These are phyloP conservation scores for Talaromyces thailandensis DNA, from an alignment of 495 filamentous ascomycete genomes.

Conservation along the genomic window DNA sequence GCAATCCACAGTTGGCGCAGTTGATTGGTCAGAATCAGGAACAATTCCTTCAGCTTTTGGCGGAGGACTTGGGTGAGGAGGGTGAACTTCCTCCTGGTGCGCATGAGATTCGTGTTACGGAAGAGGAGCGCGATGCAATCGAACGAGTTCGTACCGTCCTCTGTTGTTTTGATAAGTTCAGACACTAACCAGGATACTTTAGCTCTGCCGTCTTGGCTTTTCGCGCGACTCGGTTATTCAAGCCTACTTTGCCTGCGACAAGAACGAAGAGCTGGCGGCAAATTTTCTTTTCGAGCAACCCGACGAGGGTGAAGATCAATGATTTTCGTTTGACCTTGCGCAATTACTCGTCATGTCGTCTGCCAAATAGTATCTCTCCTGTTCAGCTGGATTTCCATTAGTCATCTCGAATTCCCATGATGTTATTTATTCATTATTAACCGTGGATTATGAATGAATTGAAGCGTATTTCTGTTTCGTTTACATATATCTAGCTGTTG, in stretches of 20 bases:
- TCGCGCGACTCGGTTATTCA: slow-evolving; percentile 90
- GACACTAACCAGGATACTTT: neutral
- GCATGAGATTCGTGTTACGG: slow-evolving; percentile 82
- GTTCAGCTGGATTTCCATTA: neutral
- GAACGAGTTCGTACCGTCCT: slow-evolving; percentile 63
- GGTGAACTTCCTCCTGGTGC: slow-evolving; percentile 76
- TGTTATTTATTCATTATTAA: slow-evolving; percentile 1
- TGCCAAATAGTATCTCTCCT: slow-evolving; percentile 2
- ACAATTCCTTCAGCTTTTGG: slow-evolving; percentile 79
- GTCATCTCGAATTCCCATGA: neutral
- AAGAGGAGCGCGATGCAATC: slow-evolving; percentile 93
- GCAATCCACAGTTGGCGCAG: slow-evolving; percentile 88
- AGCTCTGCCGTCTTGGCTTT: slow-evolving; percentile 90
- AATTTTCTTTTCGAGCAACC: slow-evolving; percentile 98
- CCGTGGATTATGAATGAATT: slow-evolving; percentile 3
- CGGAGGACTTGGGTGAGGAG: slow-evolving; percentile 69
- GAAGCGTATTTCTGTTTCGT: neutral
- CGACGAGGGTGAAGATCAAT: slow-evolving; percentile 68
- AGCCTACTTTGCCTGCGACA: slow-evolving; percentile 98
- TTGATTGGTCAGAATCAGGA: slow-evolving; percentile 86
- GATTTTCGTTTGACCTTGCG: slow-evolving; percentile 1
- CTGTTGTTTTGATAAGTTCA: neutral
- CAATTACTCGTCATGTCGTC: neutral
- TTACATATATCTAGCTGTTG: neutral
- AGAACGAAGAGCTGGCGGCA: slow-evolving; percentile 95